Conservation (phyloP, 1,139 yeast species). For the Arxiozyma telluris region DNA sequence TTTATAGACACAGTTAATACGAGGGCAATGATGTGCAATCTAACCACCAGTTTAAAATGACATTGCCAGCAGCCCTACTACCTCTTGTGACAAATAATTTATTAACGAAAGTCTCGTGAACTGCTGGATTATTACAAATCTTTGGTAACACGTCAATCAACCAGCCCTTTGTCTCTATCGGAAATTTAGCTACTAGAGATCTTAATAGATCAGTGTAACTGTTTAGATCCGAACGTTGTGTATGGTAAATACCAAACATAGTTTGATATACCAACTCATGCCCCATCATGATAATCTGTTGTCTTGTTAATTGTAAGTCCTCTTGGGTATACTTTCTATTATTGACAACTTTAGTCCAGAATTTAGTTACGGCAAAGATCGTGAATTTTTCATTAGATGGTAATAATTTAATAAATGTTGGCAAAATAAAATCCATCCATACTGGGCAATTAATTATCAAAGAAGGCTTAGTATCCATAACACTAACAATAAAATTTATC, state of each 20-base stretch:
- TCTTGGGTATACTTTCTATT: constrained; percentile 44
- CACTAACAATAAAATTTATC: constrained; percentile 46
- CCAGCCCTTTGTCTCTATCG: constrained; percentile 27
- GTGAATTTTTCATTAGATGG: constrained; percentile 56
- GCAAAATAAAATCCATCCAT: constrained; percentile 34
- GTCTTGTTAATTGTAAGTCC: constrained; percentile 37
- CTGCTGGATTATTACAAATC: constrained; percentile 17
- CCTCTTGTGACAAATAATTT: constrained; percentile 29
- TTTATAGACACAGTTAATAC: constrained; percentile 1
- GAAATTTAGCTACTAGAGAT: constrained; percentile 27
- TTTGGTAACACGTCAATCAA: constrained; percentile 19
- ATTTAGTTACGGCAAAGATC: constrained; percentile 49
- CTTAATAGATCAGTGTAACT: constrained; percentile 28
- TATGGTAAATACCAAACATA: constrained; percentile 25
- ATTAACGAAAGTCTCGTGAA: constrained; percentile 25
- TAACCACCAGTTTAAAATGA: constrained; percentile 30
- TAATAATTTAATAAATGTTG: constrained; percentile 37
- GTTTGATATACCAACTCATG: constrained; percentile 22
- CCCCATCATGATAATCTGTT: constrained; percentile 20
- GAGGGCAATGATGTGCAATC: constrained; percentile 27
- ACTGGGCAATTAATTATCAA: constrained; percentile 35
- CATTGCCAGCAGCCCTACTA: constrained; percentile 29
- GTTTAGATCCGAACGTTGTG: constrained; percentile 29
- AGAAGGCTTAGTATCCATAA: constrained; percentile 44
- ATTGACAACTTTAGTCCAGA: constrained; percentile 54